These are phyloP conservation scores for Podospora fimiseda DNA, from an alignment of 495 filamentous ascomycete species.

Conservation along the genomic window DNA sequence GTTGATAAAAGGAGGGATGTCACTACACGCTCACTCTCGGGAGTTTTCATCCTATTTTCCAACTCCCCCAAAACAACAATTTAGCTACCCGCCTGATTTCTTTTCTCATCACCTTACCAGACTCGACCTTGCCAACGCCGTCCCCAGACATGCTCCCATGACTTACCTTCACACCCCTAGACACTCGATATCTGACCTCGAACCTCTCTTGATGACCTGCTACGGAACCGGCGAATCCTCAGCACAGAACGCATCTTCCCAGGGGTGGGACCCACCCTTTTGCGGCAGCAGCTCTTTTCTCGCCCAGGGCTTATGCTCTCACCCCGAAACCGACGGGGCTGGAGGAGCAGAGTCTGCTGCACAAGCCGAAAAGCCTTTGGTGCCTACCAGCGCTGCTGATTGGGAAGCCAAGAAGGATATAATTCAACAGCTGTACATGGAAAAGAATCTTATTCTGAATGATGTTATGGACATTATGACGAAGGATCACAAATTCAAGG, in stretches of 20 bases:
- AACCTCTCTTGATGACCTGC: neutral
- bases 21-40: too few relatives aligned
- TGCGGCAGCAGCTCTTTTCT: neutral
- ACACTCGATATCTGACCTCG: neutral
- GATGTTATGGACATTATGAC: conserved; percentile 31
- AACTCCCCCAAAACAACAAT: too few relatives aligned
- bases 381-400: conserved; percentile 28
- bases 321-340: neutral
- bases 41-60: too few relatives aligned
- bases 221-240: neutral
- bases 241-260: too few relatives aligned
- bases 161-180: neutral
- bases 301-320: neutral
- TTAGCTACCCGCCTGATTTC: too few relatives aligned
- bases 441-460: conserved; percentile 30
- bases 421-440: conserved; percentile 28
- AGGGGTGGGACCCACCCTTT: too few relatives aligned
- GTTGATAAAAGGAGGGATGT: too few relatives aligned
- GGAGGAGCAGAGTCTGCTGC: neutral
- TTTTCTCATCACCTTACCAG: too few relatives aligned
- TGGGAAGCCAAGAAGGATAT: conserved; percentile 28
- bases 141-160: neutral
- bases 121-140: neutral
- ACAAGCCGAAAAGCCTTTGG: conserved; percentile 11
- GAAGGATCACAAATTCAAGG: conserved; percentile 27